A percentile compares a stretch with the other conserved stretches of the same genome.
These are phyloP conservation scores for Pichia sorboxylosa DNA, from an alignment of 1,139 yeast genomes.

Conservation along the genomic window DNA sequence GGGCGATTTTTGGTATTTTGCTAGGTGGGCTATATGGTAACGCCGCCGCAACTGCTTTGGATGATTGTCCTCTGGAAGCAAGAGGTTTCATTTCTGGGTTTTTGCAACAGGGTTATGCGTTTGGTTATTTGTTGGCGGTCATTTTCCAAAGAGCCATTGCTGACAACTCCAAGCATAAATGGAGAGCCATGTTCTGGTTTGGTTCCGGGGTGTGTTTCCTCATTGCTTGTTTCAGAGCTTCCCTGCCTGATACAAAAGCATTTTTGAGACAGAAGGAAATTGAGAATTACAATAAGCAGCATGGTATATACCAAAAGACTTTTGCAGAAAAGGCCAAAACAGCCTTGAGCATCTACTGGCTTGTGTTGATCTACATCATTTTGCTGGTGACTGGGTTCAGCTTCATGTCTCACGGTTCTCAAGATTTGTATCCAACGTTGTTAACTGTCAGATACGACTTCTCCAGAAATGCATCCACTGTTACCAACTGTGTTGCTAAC, in stretches of 20 bases:
- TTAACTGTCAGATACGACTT: slow-evolving; percentile 42
- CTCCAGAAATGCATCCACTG: slow-evolving; percentile 43
- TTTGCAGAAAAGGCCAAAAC: slow-evolving; percentile 22
- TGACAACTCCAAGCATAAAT: slow-evolving; percentile 39
- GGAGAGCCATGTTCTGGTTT: slow-evolving; percentile 78
- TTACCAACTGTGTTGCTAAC: slow-evolving; percentile 58
- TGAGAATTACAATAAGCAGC: slow-evolving; percentile 22
- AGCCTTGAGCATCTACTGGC: slow-evolving; percentile 31
- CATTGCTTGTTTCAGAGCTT: slow-evolving; percentile 42
- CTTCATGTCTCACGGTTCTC: slow-evolving; percentile 65
- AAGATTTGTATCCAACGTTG: slow-evolving; percentile 60
- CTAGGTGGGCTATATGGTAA: slow-evolving; percentile 66
- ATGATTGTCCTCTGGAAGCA: slow-evolving; percentile 53
- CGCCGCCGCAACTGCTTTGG: slow-evolving; percentile 57
- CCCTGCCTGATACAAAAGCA: slow-evolving; percentile 51
- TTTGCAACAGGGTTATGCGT: slow-evolving; percentile 63
- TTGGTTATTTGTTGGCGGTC: slow-evolving; percentile 56
- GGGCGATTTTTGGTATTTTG: slow-evolving; percentile 55
- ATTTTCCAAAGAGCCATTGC: slow-evolving; percentile 52
- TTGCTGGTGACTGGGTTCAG: slow-evolving; percentile 53
- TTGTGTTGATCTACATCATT: slow-evolving; percentile 38
- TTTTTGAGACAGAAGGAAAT: slow-evolving; percentile 27
- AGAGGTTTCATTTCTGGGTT: slow-evolving; percentile 55
- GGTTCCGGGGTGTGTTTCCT: slow-evolving; percentile 59
- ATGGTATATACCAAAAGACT: slow-evolving; percentile 18